Evolutionary conservation across 305 asterid genomes (phyloP).

Genomic region (Solanum chacoense): DNA sequence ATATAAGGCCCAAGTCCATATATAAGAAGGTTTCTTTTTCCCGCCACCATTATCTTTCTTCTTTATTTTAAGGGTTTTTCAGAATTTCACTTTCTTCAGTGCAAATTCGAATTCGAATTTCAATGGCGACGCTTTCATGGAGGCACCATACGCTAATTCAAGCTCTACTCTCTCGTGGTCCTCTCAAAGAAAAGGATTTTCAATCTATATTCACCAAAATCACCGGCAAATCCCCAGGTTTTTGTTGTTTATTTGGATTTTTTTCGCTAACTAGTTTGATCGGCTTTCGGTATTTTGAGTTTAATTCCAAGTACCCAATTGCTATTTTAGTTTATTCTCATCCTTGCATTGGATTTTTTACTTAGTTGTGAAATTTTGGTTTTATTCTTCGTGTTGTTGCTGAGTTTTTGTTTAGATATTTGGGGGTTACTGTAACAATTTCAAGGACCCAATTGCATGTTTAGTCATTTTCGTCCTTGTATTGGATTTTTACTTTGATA

Average conservation of each 20-base stretch:
- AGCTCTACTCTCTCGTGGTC: conserved; percentile 71
- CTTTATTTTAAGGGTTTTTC: not conserved
- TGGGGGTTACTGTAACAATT: not conserved
- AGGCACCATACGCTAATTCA: conserved; percentile 74
- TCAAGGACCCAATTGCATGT: not conserved
- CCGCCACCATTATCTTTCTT: not conserved
- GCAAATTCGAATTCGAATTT: not conserved
- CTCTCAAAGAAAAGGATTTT: conserved; percentile 46
- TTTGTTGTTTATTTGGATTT: not conserved
- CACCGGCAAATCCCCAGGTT: conserved; percentile 47
- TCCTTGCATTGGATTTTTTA: not conserved
- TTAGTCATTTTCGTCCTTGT: not conserved
- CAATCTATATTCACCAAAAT: conserved; percentile 41
- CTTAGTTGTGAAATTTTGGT: not conserved
- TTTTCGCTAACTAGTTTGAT: not conserved
- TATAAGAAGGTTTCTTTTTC: not conserved
- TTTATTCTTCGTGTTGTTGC: not conserved
- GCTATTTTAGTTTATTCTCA: not conserved
- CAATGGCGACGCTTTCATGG: conserved; percentile 30
- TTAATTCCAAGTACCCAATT: not conserved
- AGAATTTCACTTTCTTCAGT: not conserved
- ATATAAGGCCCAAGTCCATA: not conserved
- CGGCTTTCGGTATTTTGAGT: not conserved
- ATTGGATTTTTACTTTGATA: not conserved
- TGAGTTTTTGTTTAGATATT: not conserved